Evolutionary conservation across 441 rosid genomes (phyloP).

Genomic region (Dalechampia spathulata): DNA sequence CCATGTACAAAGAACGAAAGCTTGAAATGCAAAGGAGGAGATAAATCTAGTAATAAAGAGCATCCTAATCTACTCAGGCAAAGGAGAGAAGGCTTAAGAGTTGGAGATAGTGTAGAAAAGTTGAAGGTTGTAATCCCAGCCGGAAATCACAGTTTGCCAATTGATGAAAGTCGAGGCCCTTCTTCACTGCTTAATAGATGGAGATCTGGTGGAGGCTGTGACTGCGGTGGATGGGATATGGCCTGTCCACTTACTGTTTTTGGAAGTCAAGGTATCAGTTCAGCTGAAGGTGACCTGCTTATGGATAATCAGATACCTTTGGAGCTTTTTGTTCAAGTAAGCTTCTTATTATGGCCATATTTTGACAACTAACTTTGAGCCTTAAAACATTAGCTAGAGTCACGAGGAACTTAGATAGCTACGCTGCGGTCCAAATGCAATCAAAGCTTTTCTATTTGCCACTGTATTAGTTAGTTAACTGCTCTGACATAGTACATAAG

Average conservation of each 20-base stretch:
- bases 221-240: slow-evolving; percentile 99
- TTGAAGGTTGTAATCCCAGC: slow-evolving; percentile 68
- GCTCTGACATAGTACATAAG: too few relatives aligned
- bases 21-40: slow-evolving; percentile 41
- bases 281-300: slow-evolving; percentile 44
- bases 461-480: too few relatives aligned
- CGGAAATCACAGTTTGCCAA: slow-evolving; percentile 79
- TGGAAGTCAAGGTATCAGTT: slow-evolving; percentile 40
- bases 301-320: slow-evolving; percentile 48
- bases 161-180: slow-evolving; percentile 44
- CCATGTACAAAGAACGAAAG: slow-evolving; percentile 74
- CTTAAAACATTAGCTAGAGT: too few relatives aligned
- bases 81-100: slow-evolving; percentile 21
- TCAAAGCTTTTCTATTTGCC: too few relatives aligned
- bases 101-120: slow-evolving; percentile 29
- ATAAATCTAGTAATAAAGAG: slow-evolving; percentile 25
- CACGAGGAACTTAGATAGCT: too few relatives aligned
- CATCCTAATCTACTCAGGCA: slow-evolving; percentile 45
- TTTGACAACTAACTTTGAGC: too few relatives aligned
- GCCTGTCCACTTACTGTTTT: slow-evolving; percentile 75
- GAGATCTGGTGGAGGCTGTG: slow-evolving; percentile 93
- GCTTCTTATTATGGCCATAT: not conserved
- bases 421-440: too few relatives aligned
- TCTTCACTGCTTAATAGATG: slow-evolving; percentile 78
- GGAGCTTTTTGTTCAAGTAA: slow-evolving; percentile 66